A percentile compares a stretch with the other conserved stretches of the same genome.
These are phyloP conservation scores for Microglena sp. DNA, from an alignment of 139 green algal species.

Conservation along the genomic window DNA sequence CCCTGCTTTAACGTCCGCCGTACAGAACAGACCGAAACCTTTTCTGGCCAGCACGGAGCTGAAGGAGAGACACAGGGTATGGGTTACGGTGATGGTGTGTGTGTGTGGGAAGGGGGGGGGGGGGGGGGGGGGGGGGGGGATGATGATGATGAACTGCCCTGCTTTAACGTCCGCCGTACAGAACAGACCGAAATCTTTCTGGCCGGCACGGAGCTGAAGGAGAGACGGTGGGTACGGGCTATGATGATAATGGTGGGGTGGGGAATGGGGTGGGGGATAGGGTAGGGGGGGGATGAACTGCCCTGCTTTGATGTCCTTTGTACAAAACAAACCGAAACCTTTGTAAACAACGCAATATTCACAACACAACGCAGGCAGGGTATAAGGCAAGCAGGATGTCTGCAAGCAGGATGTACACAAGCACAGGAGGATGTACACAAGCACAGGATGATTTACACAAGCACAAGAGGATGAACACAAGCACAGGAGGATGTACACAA, in stretches of 20 bases:
- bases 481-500: too few species aligned
- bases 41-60: slow-evolving; percentile 73
- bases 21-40: slow-evolving; percentile 79
- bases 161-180: slow-evolving; percentile 53
- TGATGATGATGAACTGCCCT: slow-evolving; percentile 73
- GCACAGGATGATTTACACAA: too few species aligned
- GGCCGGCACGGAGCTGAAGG: slow-evolving; percentile 57
- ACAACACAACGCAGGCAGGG: too few species aligned
- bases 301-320: slow-evolving; percentile 61
- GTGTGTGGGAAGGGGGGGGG: too few species aligned
- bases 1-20: slow-evolving; percentile 61
- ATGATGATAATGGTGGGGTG: not conserved
- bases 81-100: not conserved
- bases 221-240: not conserved
- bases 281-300: slow-evolving; percentile 72
- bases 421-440: too few species aligned
- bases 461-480: too few species aligned
- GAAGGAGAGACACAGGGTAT: slow-evolving; percentile 11
- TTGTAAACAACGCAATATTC: too few species aligned
- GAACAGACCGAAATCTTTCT: slow-evolving; percentile 88
- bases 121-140: too few species aligned
- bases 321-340: slow-evolving; percentile 79
- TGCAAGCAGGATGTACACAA: too few species aligned
- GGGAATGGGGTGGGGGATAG: too few species aligned
- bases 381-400: too few species aligned